A percentile compares a stretch with the other conserved stretches of the same genome.
phyloP scores from a whole-genome alignment of 1,284 basidiomycete species.

The Peniophora sp. region DNA sequence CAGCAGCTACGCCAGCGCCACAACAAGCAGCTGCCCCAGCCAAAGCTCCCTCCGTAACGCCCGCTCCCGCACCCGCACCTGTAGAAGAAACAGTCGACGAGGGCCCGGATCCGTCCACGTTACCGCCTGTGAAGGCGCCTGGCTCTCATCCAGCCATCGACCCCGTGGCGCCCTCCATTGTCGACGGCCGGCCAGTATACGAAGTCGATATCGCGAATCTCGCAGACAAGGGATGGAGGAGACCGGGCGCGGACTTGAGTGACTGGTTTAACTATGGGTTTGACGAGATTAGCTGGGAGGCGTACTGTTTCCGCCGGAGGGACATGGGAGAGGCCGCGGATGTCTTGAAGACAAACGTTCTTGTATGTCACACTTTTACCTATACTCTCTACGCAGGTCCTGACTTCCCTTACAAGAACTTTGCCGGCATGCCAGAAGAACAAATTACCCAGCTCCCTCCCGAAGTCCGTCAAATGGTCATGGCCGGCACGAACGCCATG shows the following conservation, averaged over 20 bases:
- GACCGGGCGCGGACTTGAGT: conserved; percentile 87
- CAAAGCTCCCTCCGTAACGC: conserved; percentile 17
- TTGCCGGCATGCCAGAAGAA: conserved; percentile 75
- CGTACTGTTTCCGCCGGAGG: conserved; percentile 81
- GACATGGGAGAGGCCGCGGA: conserved; percentile 75
- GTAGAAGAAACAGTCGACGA: conserved; percentile 25
- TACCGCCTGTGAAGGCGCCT: conserved; percentile 60
- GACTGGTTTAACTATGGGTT: conserved; percentile 99
- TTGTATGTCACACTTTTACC: conserved; percentile 40
- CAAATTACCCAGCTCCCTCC: conserved; percentile 67
- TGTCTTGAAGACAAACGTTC: conserved; percentile 69
- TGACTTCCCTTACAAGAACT: conserved; percentile 43
- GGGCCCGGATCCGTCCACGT: conserved; percentile 51
- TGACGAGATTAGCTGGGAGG: conserved; percentile 93
- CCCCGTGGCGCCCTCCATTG: conserved; percentile 52
- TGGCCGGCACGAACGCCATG: conserved; percentile 67
- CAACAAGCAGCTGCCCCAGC: conserved; percentile 16
- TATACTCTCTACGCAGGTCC: not conserved
- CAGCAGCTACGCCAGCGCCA: conserved; percentile 15
- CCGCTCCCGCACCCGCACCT: conserved; percentile 16
- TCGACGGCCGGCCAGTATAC: conserved; percentile 79
- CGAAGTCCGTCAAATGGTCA: conserved; percentile 76
- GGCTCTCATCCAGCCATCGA: conserved; percentile 75
- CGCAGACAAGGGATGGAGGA: conserved; percentile 87
- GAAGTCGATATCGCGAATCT: conserved; percentile 83